A percentile compares a stretch with the other conserved stretches of the same genome.
phyloP scores from a whole-genome alignment of 805 yeast species.

The Candida coquimbonensis region DNA sequence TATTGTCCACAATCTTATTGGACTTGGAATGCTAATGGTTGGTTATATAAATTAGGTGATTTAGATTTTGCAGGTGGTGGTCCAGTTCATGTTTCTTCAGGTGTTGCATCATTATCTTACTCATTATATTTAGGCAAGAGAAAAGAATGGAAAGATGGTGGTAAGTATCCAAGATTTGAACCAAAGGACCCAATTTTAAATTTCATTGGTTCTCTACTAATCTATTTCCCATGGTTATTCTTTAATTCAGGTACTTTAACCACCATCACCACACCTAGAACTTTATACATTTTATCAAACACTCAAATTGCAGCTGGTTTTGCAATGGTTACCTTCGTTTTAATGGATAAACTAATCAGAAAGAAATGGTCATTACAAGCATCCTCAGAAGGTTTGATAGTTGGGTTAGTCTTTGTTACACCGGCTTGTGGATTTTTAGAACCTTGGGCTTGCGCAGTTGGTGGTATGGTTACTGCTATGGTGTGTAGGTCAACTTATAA shows the following conservation, averaged over 20 bases:
- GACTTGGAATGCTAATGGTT: constrained; percentile 92
- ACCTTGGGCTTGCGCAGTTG: constrained; percentile 81
- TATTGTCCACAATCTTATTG: constrained; percentile 92
- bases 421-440: constrained; percentile 91
- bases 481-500: constrained; percentile 85
- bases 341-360: constrained; percentile 77
- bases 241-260: constrained; percentile 85
- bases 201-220: constrained; percentile 75
- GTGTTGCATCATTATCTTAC: constrained; percentile 83
- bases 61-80: constrained; percentile 99
- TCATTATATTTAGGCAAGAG: constrained; percentile 75
- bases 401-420: constrained; percentile 97
- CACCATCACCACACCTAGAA: constrained; percentile 71
- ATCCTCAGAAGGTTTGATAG: constrained; percentile 87
- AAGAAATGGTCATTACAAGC: constrained; percentile 90
- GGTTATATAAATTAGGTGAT: constrained; percentile 91
- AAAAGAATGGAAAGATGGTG: constrained; percentile 34
- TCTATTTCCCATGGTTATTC: constrained; percentile 96
- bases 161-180: constrained; percentile 56
- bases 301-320: constrained; percentile 84
- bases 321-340: constrained; percentile 84
- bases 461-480: constrained; percentile 72
- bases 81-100: constrained; percentile 90
- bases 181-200: constrained; percentile 92
- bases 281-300: constrained; percentile 85